These are phyloP conservation scores for Penicillium egyptiacum DNA, from an alignment of 495 filamentous ascomycete genomes.

Conservation along the genomic window DNA sequence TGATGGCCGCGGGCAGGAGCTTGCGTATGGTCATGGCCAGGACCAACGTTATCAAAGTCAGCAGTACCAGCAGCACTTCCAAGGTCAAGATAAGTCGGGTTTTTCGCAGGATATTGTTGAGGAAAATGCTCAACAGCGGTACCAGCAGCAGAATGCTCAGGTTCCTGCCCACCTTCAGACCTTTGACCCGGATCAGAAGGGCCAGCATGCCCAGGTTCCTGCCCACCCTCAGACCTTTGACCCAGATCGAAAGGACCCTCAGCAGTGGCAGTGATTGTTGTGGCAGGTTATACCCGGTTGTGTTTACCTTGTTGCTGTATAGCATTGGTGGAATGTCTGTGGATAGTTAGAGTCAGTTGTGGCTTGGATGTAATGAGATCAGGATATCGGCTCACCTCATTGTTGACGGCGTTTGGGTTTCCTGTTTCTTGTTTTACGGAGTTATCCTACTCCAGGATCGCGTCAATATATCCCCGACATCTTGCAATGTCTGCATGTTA, in stretches of 20 bases:
- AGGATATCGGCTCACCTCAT: slow-evolving; percentile 7
- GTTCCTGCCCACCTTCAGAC: neutral
- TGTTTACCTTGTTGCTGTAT: neutral
- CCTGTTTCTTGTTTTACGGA: slow-evolving; percentile 7
- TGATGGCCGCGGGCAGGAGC: slow-evolving; percentile 25
- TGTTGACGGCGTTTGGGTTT: slow-evolving; percentile 3
- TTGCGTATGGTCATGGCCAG: slow-evolving; percentile 14
- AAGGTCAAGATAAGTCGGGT: slow-evolving; percentile 4
- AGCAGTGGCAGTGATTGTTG: slow-evolving; percentile 1
- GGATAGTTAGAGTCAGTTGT: neutral
- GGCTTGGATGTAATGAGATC: slow-evolving; percentile 6
- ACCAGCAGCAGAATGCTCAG: slow-evolving; percentile 1
- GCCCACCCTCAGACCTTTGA: neutral
- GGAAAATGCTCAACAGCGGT: neutral
- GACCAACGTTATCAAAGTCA: neutral
- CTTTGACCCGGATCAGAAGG: slow-evolving; percentile 9
- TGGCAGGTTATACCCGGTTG: neutral
- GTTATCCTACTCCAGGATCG: neutral
- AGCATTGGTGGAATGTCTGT: neutral
- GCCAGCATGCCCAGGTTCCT: neutral
- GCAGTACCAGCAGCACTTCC: slow-evolving; percentile 5
- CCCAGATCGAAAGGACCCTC: slow-evolving; percentile 5
- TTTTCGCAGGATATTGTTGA: slow-evolving; percentile 17
- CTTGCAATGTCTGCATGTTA: slow-evolving; percentile 11
- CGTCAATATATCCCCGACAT: slow-evolving; percentile 16